These are phyloP conservation scores for Boletus rubropictus DNA, from an alignment of 768 basidiomycete genomes.

Conservation along the genomic window DNA sequence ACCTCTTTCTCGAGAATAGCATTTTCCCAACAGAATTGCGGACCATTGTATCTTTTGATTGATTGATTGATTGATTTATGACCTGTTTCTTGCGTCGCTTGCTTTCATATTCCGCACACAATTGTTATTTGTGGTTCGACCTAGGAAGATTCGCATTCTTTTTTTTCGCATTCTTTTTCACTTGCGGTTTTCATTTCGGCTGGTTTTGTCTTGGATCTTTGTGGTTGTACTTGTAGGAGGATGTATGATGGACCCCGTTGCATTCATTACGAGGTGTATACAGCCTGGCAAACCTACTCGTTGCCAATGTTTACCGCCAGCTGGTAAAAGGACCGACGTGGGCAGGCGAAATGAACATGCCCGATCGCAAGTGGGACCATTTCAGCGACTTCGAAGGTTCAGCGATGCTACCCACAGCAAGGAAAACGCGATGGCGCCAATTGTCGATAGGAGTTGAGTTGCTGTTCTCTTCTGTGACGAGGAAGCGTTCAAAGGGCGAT, in stretches of 20 bases:
- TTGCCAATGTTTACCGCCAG: conserved; percentile 12
- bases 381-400: conserved; percentile 40
- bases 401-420: conserved; percentile 32
- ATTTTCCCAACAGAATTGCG: conserved; percentile 13
- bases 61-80: conserved; percentile 34
- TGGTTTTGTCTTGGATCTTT: conserved; percentile 14
- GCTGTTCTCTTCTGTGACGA: conserved; percentile 5
- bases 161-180: not conserved
- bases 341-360: conserved; percentile 11
- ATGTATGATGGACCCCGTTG: conserved; percentile 22
- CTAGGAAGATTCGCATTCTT: not conserved
- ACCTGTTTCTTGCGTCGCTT: conserved; percentile 20
- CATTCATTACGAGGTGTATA: conserved; percentile 2
- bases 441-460: not conserved
- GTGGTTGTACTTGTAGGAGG: conserved; percentile 29
- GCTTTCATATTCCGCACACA: conserved; percentile 22
- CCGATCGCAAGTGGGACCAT: conserved; percentile 20
- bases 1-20: conserved; percentile 2
- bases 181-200: not conserved
- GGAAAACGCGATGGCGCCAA: not conserved
- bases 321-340: conserved; percentile 19
- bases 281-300: conserved; percentile 1
- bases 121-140: conserved; percentile 6
- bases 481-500: not conserved
- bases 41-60: conserved; percentile 28